Evolutionary conservation across 1,284 basidiomycete species (phyloP).

Genomic region (Marasmius fiardii): DNA sequence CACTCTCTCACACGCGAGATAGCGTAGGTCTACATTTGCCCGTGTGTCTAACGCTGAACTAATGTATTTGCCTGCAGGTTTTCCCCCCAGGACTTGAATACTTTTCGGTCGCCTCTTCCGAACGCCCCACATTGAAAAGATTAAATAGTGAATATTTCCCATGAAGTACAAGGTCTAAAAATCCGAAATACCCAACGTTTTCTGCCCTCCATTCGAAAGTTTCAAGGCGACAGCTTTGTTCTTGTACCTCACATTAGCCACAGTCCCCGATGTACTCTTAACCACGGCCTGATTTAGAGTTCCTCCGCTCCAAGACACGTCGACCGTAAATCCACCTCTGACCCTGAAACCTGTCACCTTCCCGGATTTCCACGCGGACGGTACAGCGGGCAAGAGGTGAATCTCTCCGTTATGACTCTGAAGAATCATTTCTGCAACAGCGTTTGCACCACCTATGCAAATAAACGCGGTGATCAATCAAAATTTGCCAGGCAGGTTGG

Average conservation of each 20-base stretch:
- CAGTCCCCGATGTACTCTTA: slow-evolving; percentile 9
- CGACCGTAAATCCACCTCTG: slow-evolving; percentile 14
- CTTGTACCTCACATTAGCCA: slow-evolving; percentile 9
- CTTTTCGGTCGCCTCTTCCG: too few relatives aligned
- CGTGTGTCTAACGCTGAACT: too few relatives aligned
- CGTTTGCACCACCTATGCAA: slow-evolving; percentile 9
- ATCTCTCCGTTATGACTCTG: slow-evolving; percentile 20
- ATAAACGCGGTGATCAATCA: too few relatives aligned
- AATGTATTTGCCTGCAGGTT: too few relatives aligned
- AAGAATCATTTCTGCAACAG: slow-evolving; percentile 17
- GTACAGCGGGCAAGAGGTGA: slow-evolving; percentile 18
- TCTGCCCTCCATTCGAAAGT: background rate
- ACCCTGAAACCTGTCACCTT: slow-evolving; percentile 16
- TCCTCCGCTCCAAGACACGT: slow-evolving; percentile 15
- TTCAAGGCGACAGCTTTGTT: slow-evolving; percentile 2
- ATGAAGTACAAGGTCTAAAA: background rate
- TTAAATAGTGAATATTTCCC: too few relatives aligned
- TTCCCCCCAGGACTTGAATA: too few relatives aligned
- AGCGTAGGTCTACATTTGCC: too few relatives aligned
- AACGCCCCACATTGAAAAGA: too few relatives aligned
- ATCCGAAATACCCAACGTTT: background rate
- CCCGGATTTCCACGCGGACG: slow-evolving; percentile 11
- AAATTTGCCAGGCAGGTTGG: background rate
- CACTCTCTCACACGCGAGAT: too few relatives aligned
- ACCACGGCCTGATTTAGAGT: slow-evolving; percentile 8